Percentiles rank a stretch among this genome's conserved stretches.
phyloP scores from a whole-genome alignment of 2,329 filamentous ascomycete species.

The Aspergillus aculeatus region DNA sequence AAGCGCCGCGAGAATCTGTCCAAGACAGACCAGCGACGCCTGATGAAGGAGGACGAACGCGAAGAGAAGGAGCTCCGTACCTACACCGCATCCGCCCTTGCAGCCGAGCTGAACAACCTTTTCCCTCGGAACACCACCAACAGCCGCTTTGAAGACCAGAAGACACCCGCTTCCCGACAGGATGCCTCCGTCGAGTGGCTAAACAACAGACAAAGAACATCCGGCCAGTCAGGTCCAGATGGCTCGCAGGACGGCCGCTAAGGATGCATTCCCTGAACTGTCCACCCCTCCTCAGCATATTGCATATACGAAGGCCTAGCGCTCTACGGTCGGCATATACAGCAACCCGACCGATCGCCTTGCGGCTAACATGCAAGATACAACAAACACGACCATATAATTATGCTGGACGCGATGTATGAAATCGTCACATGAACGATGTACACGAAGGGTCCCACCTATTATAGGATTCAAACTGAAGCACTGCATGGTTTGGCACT shows the following conservation, averaged over 20 bases:
- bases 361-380: conserved; percentile 3
- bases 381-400: conserved; percentile 13
- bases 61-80: conserved; percentile 49
- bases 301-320: conserved; percentile 1
- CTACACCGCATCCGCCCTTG: conserved; percentile 47
- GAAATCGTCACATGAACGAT: conserved; percentile 7
- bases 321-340: conserved; percentile 1
- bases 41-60: conserved; percentile 50
- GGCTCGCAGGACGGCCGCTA: conserved; percentile 35
- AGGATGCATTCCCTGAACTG: background rate
- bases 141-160: conserved; percentile 40
- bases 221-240: conserved; percentile 36
- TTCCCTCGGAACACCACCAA: conserved; percentile 30
- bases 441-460: conserved; percentile 12
- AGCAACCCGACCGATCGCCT: background rate
- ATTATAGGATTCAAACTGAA: conserved; percentile 14
- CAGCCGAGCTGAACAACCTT: conserved; percentile 46
- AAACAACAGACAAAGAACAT: conserved; percentile 26
- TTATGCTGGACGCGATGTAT: conserved; percentile 13
- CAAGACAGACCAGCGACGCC: conserved; percentile 65
- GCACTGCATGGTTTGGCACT: conserved; percentile 8
- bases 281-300: background rate
- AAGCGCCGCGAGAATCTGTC: conserved; percentile 78
- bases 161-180: conserved; percentile 39
- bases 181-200: conserved; percentile 37